These are phyloP conservation scores for Cornus controversa DNA, from an alignment of 148 eudicot genomes.

Conservation along the genomic window DNA sequence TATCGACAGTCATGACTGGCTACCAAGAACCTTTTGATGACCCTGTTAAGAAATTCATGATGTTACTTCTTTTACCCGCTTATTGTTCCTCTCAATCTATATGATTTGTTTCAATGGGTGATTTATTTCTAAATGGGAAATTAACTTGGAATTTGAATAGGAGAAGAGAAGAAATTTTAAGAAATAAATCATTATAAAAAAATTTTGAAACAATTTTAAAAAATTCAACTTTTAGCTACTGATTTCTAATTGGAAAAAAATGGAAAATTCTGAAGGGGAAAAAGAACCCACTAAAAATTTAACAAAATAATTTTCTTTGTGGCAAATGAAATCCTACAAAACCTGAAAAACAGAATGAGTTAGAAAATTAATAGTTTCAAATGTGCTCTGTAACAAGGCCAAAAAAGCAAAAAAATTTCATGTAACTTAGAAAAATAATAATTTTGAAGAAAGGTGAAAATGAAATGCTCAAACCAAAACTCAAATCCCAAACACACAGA, in stretches of 20 bases:
- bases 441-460: no score
- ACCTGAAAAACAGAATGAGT: not conserved
- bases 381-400: no score
- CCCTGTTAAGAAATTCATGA: constrained; percentile 60
- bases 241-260: constrained; percentile 10
- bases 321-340: not conserved
- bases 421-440: no score
- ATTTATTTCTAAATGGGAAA: not conserved
- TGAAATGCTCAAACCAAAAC: no score
- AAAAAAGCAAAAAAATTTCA: no score
- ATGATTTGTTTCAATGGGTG: constrained; percentile 19
- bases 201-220: constrained; percentile 25
- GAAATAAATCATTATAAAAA: constrained; percentile 22
- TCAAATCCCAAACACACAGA: no score
- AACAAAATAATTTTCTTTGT: not conserved
- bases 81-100: constrained; percentile 12
- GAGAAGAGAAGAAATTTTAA: constrained; percentile 31
- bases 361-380: not conserved
- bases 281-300: not conserved
- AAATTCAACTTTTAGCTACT: constrained; percentile 38
- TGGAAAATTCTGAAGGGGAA: not conserved
- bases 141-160: not conserved
- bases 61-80: constrained; percentile 17
- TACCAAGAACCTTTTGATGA: constrained; percentile 68
- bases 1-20: constrained; percentile 48